Conservation (phyloP, 129 eudicot species). For the Arctium lappa region DNA sequence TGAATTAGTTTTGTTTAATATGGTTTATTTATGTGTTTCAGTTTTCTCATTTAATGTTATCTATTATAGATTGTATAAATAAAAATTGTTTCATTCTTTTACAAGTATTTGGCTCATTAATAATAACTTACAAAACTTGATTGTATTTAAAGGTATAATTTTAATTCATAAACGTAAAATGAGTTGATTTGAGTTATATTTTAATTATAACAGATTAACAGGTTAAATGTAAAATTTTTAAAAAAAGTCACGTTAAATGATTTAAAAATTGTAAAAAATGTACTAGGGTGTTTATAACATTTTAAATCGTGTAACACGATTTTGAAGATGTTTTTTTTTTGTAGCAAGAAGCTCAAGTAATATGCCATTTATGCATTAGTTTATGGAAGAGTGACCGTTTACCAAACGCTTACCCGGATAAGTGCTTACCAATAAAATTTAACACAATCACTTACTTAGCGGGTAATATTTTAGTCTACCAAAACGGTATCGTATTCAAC, state of each 20-base stretch:
- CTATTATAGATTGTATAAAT: neutral
- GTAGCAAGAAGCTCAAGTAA: too few species aligned
- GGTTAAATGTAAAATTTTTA: neutral
- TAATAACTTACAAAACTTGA: neutral
- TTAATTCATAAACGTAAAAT: neutral
- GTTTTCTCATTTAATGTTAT: neutral
- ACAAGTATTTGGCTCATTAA: neutral
- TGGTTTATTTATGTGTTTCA: neutral
- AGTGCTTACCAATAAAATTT: too few species aligned
- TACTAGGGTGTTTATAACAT: too few species aligned
- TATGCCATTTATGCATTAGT: too few species aligned
- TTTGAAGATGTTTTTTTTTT: too few species aligned
- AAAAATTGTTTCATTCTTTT: neutral
- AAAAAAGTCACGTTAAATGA: neutral
- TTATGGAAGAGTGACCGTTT: too few species aligned
- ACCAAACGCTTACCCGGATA: too few species aligned
- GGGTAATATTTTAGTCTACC: too few species aligned
- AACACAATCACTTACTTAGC: too few species aligned
- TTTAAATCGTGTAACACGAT: too few species aligned
- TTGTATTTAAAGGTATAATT: neutral
- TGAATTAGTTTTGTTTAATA: neutral
- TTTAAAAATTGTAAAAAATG: too few species aligned
- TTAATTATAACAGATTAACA: neutral
- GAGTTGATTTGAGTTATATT: neutral
- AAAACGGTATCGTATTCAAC: too few species aligned